Percentiles rank a stretch among this genome's conserved stretches.
Conservation (phyloP, 306 rosid species). For the Alnus rubra region DNA sequence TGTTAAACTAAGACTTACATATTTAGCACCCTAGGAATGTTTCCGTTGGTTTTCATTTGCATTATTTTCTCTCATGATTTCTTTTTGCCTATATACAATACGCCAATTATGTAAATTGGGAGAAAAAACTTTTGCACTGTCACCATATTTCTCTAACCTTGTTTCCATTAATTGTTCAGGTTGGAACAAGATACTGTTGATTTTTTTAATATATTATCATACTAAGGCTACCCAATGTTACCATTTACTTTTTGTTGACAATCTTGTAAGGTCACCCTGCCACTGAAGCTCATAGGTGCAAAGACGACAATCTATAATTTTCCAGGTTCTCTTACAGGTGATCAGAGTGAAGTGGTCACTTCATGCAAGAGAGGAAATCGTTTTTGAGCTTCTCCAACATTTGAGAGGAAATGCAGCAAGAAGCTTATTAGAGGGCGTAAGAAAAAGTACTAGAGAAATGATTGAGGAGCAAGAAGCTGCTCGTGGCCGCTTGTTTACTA, state of each 20-base stretch:
- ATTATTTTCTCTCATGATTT: not conserved
- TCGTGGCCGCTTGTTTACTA: slow-evolving; percentile 88
- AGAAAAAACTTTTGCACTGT: not conserved
- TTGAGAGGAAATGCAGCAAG: slow-evolving; percentile 65
- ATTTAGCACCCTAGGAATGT: not conserved
- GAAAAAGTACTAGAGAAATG: slow-evolving; percentile 78
- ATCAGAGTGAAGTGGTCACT: slow-evolving; percentile 97
- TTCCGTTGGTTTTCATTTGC: not conserved
- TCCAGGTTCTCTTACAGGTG: slow-evolving; percentile 51
- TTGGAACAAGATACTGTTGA: not conserved
- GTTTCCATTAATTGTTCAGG: not conserved
- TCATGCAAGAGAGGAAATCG: slow-evolving; percentile 94
- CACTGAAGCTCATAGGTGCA: not conserved
- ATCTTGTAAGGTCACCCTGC: not conserved
- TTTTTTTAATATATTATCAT: not conserved
- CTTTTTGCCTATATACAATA: not conserved
- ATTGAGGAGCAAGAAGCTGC: slow-evolving; percentile 99
- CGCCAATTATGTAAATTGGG: not conserved
- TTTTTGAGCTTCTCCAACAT: slow-evolving; percentile 87
- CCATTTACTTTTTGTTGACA: not conserved
- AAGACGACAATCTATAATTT: not conserved
- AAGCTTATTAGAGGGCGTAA: slow-evolving; percentile 57
- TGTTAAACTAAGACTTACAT: not conserved
- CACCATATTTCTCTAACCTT: not conserved
- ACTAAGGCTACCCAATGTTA: not conserved